phyloP scores from a whole-genome alignment of 805 yeast species.

The Schwanniomyces polymorphus region DNA sequence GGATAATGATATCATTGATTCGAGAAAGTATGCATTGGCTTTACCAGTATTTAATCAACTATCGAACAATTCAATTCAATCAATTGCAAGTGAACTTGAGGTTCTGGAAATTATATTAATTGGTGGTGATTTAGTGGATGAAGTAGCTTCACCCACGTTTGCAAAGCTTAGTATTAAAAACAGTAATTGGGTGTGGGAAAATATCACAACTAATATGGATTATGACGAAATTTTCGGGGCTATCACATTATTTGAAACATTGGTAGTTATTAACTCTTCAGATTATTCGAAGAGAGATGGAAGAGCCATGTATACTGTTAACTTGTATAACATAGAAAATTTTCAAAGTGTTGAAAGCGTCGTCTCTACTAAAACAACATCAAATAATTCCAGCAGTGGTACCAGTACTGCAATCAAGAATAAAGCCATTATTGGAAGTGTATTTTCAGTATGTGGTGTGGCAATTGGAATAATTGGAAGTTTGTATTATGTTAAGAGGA shows the following conservation, averaged over 20 bases:
- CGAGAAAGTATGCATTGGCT: constrained; percentile 53
- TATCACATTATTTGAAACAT: constrained; percentile 50
- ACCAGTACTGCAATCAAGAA: constrained; percentile 8
- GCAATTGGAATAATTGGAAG: constrained; percentile 13
- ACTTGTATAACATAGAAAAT: constrained; percentile 41
- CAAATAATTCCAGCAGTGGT: background rate
- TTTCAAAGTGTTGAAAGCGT: constrained; percentile 31
- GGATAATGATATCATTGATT: constrained; percentile 39
- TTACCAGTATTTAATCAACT: constrained; percentile 51
- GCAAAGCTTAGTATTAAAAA: constrained; percentile 36
- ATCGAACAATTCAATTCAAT: constrained; percentile 17
- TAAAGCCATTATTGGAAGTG: constrained; percentile 38
- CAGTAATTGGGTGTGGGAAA: constrained; percentile 41
- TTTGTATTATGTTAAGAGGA: constrained; percentile 16
- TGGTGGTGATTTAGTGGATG: constrained; percentile 55
- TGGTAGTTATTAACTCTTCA: constrained; percentile 40
- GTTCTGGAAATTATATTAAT: constrained; percentile 49
- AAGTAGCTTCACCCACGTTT: constrained; percentile 42
- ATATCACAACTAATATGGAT: constrained; percentile 8
- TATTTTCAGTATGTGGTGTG: constrained; percentile 31
- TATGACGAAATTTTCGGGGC: constrained; percentile 46
- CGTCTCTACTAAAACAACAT: constrained; percentile 8
- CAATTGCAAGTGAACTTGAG: constrained; percentile 30
- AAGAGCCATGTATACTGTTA: constrained; percentile 27
- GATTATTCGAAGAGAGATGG: constrained; percentile 16